phyloP scores from a whole-genome alignment of 164 flowering plant genomes.

The Cinnamomum chago region DNA sequence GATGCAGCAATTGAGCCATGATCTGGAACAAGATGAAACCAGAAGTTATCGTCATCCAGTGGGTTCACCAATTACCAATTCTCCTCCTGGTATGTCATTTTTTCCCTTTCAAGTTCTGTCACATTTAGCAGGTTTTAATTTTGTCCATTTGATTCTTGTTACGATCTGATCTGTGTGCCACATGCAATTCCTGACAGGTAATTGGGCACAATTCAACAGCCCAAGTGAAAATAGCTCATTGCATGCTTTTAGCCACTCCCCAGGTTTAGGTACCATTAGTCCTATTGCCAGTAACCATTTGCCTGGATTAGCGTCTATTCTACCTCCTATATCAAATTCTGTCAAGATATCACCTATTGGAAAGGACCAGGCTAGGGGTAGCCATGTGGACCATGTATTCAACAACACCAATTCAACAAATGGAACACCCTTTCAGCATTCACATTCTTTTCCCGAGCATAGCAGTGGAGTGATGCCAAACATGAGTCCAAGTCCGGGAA shows the following conservation, averaged over 20 bases:
- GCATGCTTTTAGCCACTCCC: slow-evolving; percentile 52
- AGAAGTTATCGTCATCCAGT: slow-evolving; percentile 50
- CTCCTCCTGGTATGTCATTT: slow-evolving; percentile 68
- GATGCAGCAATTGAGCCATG: slow-evolving; percentile 81
- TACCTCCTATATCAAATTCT: slow-evolving; percentile 52
- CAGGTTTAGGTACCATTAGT: slow-evolving; percentile 48
- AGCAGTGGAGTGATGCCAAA: slow-evolving; percentile 21
- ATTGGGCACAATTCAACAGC: slow-evolving; percentile 68
- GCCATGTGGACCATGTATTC: slow-evolving; percentile 39
- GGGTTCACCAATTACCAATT: slow-evolving; percentile 77
- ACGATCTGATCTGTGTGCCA: slow-evolving; percentile 6
- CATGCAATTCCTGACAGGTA: slow-evolving; percentile 42
- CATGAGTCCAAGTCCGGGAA: slow-evolving; percentile 42
- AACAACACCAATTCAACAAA: slow-evolving; percentile 26
- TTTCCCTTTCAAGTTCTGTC: neutral
- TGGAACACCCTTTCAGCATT: slow-evolving; percentile 39
- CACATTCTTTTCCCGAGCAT: slow-evolving; percentile 63
- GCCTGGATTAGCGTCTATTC: slow-evolving; percentile 70
- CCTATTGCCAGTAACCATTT: slow-evolving; percentile 47
- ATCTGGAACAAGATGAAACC: slow-evolving; percentile 71
- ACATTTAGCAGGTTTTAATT: neutral
- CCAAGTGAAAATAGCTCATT: slow-evolving; percentile 57
- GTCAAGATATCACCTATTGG: slow-evolving; percentile 68
- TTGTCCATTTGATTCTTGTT: neutral
- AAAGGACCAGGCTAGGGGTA: slow-evolving; percentile 51